Evolutionary conservation across 176 grass and related monocot genomes (phyloP), one percentile per base, ranked within the genome.

Genomic region (Carex pumila): DNA sequence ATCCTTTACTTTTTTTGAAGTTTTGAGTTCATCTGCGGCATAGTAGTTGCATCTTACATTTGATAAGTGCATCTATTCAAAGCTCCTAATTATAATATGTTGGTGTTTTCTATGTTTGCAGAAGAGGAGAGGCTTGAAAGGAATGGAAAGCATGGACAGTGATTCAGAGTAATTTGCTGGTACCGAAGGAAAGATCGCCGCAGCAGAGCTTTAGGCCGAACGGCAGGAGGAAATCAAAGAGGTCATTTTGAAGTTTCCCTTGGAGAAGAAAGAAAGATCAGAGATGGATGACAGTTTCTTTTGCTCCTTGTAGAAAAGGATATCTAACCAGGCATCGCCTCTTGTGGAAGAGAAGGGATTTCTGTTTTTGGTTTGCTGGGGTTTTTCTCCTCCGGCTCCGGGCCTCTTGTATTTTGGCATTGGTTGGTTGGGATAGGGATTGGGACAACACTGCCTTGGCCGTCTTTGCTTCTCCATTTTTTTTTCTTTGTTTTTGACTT

Each of bases 101-200:
- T 72, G 3, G 10, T 75, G 45, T 5, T 75, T 59, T 75, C 10
- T 75, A 30, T 52, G 47, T 1, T 81, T 87, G 79, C 86, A 92
- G 81, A 94, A 88, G 62, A 15, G 89, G 7, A 71, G 84, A 47
- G 93, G 93, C 7, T 84, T 95, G 61, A 91, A 91, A 82, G 93
- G 88, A 18, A 87, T 95, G 90, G 93, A 92, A 77, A 95, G 83
- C 91, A 85, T 95, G 91, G 93, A 91, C 50, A 90, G 90, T 63
- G 87, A 89, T 66, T 90, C 93, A 10, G 90, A 95, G 29, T 95
- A 85, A 88, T 73, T 64, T 59, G 37, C 54, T 15, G 5, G 58
- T 7, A 0, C 49, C 0, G 72, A 17, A 78, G 49, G 73, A 32
- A 78, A 57, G 73, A 78, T 57, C 12, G 73, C 50, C 13, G 49